These are phyloP conservation scores for Talaromyces amestolkiae DNA, from an alignment of 2,329 filamentous ascomycete species.

Conservation along the genomic window DNA sequence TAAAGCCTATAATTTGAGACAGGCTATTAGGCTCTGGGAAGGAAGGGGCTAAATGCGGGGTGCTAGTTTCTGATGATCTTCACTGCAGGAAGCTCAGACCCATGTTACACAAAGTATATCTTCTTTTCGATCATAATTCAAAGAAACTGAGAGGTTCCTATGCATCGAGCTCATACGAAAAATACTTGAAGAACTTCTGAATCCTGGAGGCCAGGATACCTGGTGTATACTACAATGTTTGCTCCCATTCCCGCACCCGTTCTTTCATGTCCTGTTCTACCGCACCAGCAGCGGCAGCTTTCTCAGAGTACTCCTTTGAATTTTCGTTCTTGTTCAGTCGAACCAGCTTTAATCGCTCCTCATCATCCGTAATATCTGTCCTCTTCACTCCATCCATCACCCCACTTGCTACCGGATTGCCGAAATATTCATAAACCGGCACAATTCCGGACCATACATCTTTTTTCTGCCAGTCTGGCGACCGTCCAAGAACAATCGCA, in stretches of 20 bases:
- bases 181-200: background rate
- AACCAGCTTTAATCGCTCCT: background rate
- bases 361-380: background rate
- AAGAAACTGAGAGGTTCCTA: too few species aligned
- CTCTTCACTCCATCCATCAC: conserved; percentile 10
- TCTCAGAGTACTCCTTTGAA: background rate
- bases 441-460: conserved; percentile 19
- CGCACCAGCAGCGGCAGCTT: background rate
- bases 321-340: background rate
- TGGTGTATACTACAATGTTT: background rate
- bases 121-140: background rate
- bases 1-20: background rate
- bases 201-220: background rate
- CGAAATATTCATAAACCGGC: conserved; percentile 16
- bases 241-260: background rate
- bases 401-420: conserved; percentile 11
- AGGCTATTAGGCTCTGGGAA: background rate
- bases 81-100: background rate
- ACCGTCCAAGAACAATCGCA: background rate
- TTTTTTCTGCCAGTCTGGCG: conserved; percentile 7
- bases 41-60: background rate
- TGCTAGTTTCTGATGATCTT: background rate
- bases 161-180: too few species aligned
- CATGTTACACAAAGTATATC: background rate
- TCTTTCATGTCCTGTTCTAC: conserved; percentile 8